Percentiles rank a stretch among this genome's conserved stretches.
Conservation (phyloP, 257 asterid genomes). For the Striga asiatica region DNA sequence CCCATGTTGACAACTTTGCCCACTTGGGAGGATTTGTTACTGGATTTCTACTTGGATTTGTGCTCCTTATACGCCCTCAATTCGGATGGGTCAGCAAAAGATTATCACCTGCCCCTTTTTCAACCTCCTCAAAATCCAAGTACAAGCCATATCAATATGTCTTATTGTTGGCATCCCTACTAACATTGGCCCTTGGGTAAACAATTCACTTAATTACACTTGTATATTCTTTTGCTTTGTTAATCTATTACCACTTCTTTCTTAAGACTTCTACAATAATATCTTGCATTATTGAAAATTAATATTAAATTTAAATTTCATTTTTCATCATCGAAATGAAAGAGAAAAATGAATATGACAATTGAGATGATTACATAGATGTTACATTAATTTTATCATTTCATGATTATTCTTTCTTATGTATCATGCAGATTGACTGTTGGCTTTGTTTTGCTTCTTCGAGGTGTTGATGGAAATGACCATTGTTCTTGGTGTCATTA, state of each 20-base stretch:
- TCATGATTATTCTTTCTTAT: no score
- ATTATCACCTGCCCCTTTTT: slow-evolving; percentile 24
- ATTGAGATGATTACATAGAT: background rate
- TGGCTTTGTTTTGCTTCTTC: slow-evolving; percentile 35
- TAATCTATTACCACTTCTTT: no score
- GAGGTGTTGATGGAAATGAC: slow-evolving; percentile 66
- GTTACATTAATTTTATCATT: no score
- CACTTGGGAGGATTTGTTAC: slow-evolving; percentile 81
- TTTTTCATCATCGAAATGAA: background rate
- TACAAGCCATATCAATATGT: slow-evolving; percentile 59
- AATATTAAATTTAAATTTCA: no score
- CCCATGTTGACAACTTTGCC: slow-evolving; percentile 96
- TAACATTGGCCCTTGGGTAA: slow-evolving; percentile 42
- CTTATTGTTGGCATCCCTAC: slow-evolving; percentile 28
- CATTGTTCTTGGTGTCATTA: slow-evolving; percentile 89
- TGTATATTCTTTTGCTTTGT: no score
- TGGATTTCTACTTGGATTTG: slow-evolving; percentile 71
- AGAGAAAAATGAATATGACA: background rate
- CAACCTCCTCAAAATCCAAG: slow-evolving; percentile 36
- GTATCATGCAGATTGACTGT: slow-evolving; percentile 37
- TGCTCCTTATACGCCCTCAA: slow-evolving; percentile 83
- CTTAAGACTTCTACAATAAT: no score
- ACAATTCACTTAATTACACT: no score
- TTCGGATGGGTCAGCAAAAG: slow-evolving; percentile 44
- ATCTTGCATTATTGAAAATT: no score